A percentile compares a stretch with the other conserved stretches of the same genome.
These are phyloP conservation scores for Solanum hybrid DNA, from an alignment of 305 asterid genomes.

Conservation along the genomic window DNA sequence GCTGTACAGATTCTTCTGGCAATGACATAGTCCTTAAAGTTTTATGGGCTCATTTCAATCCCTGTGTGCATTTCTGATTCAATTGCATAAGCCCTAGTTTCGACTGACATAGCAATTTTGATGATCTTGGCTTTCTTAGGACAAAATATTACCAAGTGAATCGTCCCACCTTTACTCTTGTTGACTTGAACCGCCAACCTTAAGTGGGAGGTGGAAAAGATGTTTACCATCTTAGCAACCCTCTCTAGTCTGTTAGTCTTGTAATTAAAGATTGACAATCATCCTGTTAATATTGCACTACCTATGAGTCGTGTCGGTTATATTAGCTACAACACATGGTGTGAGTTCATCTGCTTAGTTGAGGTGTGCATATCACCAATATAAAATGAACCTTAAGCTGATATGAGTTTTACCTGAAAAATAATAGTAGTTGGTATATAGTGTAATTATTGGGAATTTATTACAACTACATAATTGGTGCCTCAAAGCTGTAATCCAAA, in stretches of 20 bases:
- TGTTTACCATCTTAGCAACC: neutral
- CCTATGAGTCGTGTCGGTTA: neutral
- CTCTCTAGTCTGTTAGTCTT: neutral
- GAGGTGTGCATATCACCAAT: neutral
- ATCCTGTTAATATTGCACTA: neutral
- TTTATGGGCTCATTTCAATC: constrained; percentile 6
- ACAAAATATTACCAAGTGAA: neutral
- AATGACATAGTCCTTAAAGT: neutral
- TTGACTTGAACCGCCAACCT: neutral
- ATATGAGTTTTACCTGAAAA: neutral
- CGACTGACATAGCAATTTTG: neutral
- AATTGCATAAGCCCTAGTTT: neutral
- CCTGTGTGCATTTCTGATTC: neutral
- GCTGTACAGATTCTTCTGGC: constrained; percentile 2
- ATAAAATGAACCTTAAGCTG: neutral
- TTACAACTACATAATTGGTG: neutral
- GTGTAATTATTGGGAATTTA: neutral
- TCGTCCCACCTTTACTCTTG: neutral
- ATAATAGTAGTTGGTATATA: neutral
- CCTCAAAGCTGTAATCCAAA: neutral
- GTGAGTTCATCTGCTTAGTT: neutral
- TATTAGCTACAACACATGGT: neutral
- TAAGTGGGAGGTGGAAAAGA: neutral
- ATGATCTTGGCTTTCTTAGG: neutral
- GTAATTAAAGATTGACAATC: neutral